Evolutionary conservation across 805 yeast species (phyloP), one percentile per base, ranked within the genome.

Genomic region (Nakazawaea anatomiae): DNA sequence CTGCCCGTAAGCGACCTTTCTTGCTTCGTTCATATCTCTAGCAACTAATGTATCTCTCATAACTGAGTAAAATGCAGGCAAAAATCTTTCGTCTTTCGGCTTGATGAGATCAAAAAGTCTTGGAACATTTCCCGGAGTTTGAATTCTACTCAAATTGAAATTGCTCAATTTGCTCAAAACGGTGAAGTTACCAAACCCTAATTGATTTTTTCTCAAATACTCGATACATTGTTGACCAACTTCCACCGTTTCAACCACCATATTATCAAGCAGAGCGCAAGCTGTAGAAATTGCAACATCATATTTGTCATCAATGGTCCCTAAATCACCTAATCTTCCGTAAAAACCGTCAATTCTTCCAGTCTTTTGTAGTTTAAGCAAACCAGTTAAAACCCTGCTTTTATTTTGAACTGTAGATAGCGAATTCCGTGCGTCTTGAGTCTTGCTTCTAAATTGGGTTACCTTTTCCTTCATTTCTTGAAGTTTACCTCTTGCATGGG

Each of bases 261-360:
- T 82, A 55, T 95, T 92, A 63, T 92, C 96, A 52, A 94, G 72
- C 7, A 91, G 83, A 1, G 96, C 90, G 57, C 94, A 89, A 0
- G 97, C 98, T 0, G 98, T 94, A 0, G 98, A 90, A 7, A 94
- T 82, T 0, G 99, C 99, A 48, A 90, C 79, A 67, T 95, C 98
- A 64, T 87, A 94, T 59, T 80, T 77, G 56, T 86, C 88, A 63
- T 89, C 96, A 55, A 94, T 94, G 2, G 78, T 76, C n/a, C 97
- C 99, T 43, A 94, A 70, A 58, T 89, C 96, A 14, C 99, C 99
- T 12, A 94, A 70, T 55, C 97, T 74, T 0, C 98, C 99, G 63
- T 88, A 76, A 58, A 92, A 88, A 0, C 98, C 99, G 6, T 71
- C 70, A 28, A 95, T 78, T 58, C 96, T 76, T 5, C 97, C 97